phyloP scores from a whole-genome alignment of 2,329 filamentous ascomycete species.

The Sordariomycetes sp. region DNA sequence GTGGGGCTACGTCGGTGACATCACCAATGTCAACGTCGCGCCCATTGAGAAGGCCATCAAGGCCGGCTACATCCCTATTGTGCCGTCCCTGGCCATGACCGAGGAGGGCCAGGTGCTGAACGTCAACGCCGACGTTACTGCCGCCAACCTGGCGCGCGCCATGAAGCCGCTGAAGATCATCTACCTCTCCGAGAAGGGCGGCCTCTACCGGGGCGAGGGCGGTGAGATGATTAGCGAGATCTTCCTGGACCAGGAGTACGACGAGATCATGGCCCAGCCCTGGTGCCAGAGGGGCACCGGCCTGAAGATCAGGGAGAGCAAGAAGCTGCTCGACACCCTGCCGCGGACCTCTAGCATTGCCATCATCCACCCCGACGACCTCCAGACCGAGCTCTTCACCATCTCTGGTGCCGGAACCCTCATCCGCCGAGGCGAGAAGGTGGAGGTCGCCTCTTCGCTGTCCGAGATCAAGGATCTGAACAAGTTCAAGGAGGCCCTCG shows the following conservation, averaged over 20 bases:
- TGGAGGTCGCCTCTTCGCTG: slow-evolving; percentile 62
- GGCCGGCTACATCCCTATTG: slow-evolving; percentile 81
- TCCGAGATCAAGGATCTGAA: slow-evolving; percentile 65
- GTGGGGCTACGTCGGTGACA: slow-evolving; percentile 91
- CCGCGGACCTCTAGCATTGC: slow-evolving; percentile 90
- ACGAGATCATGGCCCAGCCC: slow-evolving; percentile 80
- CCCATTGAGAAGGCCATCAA: slow-evolving; percentile 87
- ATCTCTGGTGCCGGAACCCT: slow-evolving; percentile 90
- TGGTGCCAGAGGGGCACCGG: slow-evolving; percentile 95
- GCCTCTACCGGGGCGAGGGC: slow-evolving; percentile 86
- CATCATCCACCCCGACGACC: slow-evolving; percentile 90
- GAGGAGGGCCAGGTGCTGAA: slow-evolving; percentile 87
- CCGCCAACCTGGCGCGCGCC: slow-evolving; percentile 79
- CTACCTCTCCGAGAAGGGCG: slow-evolving; percentile 96
- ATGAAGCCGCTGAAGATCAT: slow-evolving; percentile 95
- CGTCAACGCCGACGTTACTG: slow-evolving; percentile 95
- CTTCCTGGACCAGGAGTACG: slow-evolving; percentile 94
- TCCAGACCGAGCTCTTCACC: slow-evolving; percentile 95
- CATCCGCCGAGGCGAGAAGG: slow-evolving; percentile 84
- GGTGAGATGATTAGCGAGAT: slow-evolving; percentile 93
- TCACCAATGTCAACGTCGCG: slow-evolving; percentile 81
- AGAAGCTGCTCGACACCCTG: slow-evolving; percentile 79
- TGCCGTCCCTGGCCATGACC: slow-evolving; percentile 95
- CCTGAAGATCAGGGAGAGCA: slow-evolving; percentile 96
- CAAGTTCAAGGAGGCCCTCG: slow-evolving; percentile 70